Evolutionary conservation across 1,284 basidiomycete species (phyloP), one percentile per base, ranked within the genome.

Genomic region (Tilletia horrida): DNA sequence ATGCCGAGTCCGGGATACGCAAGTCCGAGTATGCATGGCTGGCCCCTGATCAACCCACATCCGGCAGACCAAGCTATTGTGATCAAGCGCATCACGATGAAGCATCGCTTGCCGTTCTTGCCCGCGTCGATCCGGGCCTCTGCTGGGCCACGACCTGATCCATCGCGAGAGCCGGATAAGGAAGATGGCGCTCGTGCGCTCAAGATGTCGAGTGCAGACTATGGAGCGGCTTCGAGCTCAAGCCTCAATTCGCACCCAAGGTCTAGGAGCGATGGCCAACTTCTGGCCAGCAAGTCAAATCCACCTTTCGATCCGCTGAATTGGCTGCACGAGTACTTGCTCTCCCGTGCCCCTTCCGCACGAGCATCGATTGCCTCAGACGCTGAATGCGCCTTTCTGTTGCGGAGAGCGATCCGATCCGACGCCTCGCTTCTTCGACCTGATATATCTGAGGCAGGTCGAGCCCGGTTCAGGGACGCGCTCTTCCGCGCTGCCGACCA

Each of bases 281-380:
- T 23, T 18, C 7, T 16, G 21, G 18, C 45, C 16, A 18, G 7
- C 7, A 48, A 18, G 16, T 23, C 45, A 18, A 18, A 57, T 16
- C 8, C 52, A 21, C 52, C 40, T 8, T 25, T 62, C 42, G 61
- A 62, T 40, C 61, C 43, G 14, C 40, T 62, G 7, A 27, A 42
- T 42, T 23, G 14, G 18, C 40, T 62, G 40, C 61, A 62, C 25
- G 61, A 43, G 42, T 44, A 44, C 61, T 21, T 62, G n/a, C 61
- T 62, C 43, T 21, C 21, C 3, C 42, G 42, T 3, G 61, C 61
- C 13, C 61, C 61, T 14, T 21, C 27, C 3, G 61, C 61, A 11
- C 61, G 43, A 16, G 43, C 61, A n/a, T 62, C 61, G 14, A 62
- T 62, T 42, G 61, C 61, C 14, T 62, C 61, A 18, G 61, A 62